Evolutionary conservation across 257 asterid genomes (phyloP).

Genomic region (Leptodermis oblonga): DNA sequence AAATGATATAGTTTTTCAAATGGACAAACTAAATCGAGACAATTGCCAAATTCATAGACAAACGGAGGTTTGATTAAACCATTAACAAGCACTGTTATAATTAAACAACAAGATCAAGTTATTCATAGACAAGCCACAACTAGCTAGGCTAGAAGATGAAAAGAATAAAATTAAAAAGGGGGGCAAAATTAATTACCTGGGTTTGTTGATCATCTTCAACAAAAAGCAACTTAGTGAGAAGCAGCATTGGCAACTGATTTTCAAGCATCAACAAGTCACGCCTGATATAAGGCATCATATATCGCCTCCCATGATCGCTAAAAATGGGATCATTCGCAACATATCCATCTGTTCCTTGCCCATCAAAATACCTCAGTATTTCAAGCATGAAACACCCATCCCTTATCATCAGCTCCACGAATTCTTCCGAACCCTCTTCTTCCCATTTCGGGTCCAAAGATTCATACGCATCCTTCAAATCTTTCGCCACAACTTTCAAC

Average conservation of each 20-base stretch:
- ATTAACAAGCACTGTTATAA: too few species aligned
- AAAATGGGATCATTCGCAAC: constrained; percentile 37
- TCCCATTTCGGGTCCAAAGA: constrained; percentile 3
- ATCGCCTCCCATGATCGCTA: constrained; percentile 33
- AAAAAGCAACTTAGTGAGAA: constrained; percentile 1
- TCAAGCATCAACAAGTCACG: too few species aligned
- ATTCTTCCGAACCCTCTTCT: neutral
- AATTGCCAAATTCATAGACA: too few species aligned
- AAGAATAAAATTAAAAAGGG: too few species aligned
- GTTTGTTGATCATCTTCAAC: neutral
- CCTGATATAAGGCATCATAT: too few species aligned
- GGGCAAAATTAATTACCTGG: neutral
- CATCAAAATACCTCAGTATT: neutral
- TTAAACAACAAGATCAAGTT: too few species aligned
- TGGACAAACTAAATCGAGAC: too few species aligned
- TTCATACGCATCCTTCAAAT: constrained; percentile 41
- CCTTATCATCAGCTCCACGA: constrained; percentile 4
- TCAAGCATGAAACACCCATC: too few species aligned
- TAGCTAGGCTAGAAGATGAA: too few species aligned
- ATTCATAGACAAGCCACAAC: too few species aligned
- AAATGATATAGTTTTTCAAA: too few species aligned
- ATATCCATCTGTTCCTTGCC: constrained; percentile 6
- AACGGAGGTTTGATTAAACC: too few species aligned
- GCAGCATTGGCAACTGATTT: constrained; percentile 4
- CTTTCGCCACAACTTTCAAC: constrained; percentile 19